Percentiles rank a stretch among this genome's conserved stretches.
Evolutionary conservation across 306 rosid genomes (phyloP).

Genomic region (Alnus rubra): DNA sequence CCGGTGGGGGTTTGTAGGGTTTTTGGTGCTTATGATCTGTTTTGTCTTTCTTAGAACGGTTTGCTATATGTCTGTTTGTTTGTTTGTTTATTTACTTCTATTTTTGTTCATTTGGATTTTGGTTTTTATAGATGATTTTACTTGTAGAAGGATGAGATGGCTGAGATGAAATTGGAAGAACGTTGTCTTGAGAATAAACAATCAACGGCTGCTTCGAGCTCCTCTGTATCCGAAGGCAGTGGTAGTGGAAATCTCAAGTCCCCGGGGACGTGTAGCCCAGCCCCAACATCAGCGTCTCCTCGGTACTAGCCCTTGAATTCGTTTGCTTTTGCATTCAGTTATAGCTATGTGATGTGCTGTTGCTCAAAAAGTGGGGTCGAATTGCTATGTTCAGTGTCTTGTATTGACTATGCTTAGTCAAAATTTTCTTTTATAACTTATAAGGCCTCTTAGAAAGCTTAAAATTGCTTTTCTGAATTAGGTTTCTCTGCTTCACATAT

Average conservation of each 20-base stretch:
- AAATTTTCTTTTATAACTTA: neutral
- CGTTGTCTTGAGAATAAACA: constrained; percentile 90
- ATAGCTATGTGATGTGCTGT: constrained; percentile 1
- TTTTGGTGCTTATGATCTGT: constrained; percentile 30
- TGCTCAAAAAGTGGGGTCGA: constrained; percentile 4
- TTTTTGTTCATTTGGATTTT: constrained; percentile 45
- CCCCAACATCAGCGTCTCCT: constrained; percentile 63
- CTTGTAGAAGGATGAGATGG: constrained; percentile 51
- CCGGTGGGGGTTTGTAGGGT: constrained; percentile 38
- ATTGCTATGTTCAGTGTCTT: neutral
- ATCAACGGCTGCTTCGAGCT: constrained; percentile 75
- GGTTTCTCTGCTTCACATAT: neutral
- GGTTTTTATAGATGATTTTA: constrained; percentile 48
- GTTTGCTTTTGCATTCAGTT: constrained; percentile 21
- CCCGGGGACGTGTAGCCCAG: constrained; percentile 64
- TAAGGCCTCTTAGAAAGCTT: neutral
- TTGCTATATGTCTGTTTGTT: constrained; percentile 8
- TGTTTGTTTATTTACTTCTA: constrained; percentile 10
- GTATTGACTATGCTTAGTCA: constrained; percentile 2
- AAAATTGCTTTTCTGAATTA: neutral
- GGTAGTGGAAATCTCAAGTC: constrained; percentile 72
- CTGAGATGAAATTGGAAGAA: constrained; percentile 67
- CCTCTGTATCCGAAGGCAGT: constrained; percentile 79
- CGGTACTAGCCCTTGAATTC: constrained; percentile 49
- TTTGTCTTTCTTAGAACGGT: neutral